These are phyloP conservation scores for Naganishia cerealis DNA, from an alignment of 1,284 basidiomycete genomes.

Conservation along the genomic window DNA sequence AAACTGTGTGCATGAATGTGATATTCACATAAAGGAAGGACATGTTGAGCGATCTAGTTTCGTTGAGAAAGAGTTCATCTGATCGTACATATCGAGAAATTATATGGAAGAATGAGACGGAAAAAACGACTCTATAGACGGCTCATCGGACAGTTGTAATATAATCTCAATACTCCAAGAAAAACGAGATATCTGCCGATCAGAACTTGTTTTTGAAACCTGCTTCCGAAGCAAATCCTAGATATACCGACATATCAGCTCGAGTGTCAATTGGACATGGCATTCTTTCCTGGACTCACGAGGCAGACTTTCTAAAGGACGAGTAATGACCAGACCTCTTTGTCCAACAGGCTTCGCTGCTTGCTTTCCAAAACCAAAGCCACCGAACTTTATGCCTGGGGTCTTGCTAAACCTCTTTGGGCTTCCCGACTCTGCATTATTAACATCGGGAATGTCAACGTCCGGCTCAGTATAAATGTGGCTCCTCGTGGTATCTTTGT, in stretches of 20 bases:
- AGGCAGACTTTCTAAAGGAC: constrained; percentile 46
- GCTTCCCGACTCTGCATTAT: background rate
- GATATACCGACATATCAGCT: background rate
- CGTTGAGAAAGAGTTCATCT: background rate
- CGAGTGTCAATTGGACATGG: background rate
- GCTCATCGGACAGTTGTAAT: background rate
- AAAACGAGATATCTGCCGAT: background rate
- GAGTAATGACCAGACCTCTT: constrained; percentile 57
- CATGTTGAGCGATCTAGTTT: background rate
- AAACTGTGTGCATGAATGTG: background rate
- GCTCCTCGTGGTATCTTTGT: background rate
- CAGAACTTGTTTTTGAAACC: constrained; percentile 3
- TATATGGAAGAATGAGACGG: background rate
- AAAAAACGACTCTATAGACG: background rate
- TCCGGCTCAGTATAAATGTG: constrained; percentile 25
- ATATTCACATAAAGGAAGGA: background rate
- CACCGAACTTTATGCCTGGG: constrained; percentile 52
- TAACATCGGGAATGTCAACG: background rate
- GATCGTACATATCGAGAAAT: background rate
- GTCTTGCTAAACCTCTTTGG: constrained; percentile 29
- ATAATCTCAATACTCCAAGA: background rate
- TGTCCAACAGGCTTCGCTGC: constrained; percentile 69
- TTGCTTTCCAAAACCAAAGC: constrained; percentile 73
- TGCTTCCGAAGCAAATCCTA: constrained; percentile 22
- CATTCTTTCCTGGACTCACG: constrained; percentile 38